phyloP scores from a whole-genome alignment of 768 basidiomycete genomes.

The Hygrophorus pudorinus region DNA sequence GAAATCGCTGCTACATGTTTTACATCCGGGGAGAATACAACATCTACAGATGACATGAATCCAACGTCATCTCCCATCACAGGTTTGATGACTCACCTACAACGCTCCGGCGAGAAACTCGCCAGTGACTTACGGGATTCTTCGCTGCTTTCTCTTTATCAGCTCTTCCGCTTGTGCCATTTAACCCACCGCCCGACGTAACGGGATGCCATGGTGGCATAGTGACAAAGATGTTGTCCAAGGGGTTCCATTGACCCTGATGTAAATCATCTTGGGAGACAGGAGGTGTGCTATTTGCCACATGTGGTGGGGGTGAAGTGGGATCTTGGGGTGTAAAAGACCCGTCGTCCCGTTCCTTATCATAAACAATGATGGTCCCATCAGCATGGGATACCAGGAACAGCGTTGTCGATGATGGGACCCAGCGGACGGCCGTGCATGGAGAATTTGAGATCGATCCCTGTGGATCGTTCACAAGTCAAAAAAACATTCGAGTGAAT shows the following conservation, averaged over 20 bases:
- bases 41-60: constrained; percentile 39
- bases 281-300: constrained; percentile 17
- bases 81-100: constrained; percentile 42
- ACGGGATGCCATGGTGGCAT: constrained; percentile 83
- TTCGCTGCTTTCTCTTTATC: constrained; percentile 65
- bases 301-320: constrained; percentile 17
- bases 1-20: constrained; percentile 83
- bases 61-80: not conserved
- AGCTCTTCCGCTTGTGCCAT: constrained; percentile 22
- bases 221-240: constrained; percentile 67
- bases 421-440: constrained; percentile 88
- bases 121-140: constrained; percentile 91
- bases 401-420: constrained; percentile 67
- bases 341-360: constrained; percentile 86
- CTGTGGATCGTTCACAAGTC: constrained; percentile 23
- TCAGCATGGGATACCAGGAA: constrained; percentile 86
- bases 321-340: constrained; percentile 58
- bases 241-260: constrained; percentile 63
- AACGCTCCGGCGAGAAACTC: constrained; percentile 59
- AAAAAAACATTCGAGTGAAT: not conserved
- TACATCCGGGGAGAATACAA: constrained; percentile 90
- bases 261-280: constrained; percentile 19
- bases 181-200: constrained; percentile 29
- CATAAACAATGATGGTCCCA: constrained; percentile 82
- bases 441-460: constrained; percentile 73